A percentile compares a stretch with the other conserved stretches of the same genome.
These are phyloP conservation scores for Amanita pseudoporphyria DNA, from an alignment of 768 basidiomycete genomes.

Conservation along the genomic window DNA sequence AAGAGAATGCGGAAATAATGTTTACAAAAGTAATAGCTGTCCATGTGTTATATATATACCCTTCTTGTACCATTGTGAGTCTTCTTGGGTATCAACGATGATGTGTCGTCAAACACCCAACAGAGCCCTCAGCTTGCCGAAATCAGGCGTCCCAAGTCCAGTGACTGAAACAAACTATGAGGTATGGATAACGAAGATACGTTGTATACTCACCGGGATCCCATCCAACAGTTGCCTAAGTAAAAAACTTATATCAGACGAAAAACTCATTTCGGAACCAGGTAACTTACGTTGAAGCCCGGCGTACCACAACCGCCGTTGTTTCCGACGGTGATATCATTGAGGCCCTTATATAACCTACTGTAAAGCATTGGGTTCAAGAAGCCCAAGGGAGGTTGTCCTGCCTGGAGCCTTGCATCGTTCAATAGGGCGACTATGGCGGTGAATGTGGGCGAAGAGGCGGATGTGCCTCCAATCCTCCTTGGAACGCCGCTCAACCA, in stretches of 20 bases:
- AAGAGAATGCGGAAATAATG: slow-evolving; percentile 80
- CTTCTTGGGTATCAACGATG: background rate
- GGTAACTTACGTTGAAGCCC: slow-evolving; percentile 50
- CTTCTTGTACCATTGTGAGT: background rate
- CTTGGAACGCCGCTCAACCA: slow-evolving; percentile 27
- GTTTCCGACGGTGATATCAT: slow-evolving; percentile 50
- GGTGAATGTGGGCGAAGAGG: slow-evolving; percentile 54
- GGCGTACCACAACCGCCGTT: slow-evolving; percentile 52
- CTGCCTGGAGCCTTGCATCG: slow-evolving; percentile 41
- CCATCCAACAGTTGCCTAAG: slow-evolving; percentile 45
- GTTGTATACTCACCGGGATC: slow-evolving; percentile 39
- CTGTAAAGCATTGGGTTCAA: slow-evolving; percentile 56
- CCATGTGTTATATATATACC: background rate
- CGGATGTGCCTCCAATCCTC: slow-evolving; percentile 56
- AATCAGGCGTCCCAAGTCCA: slow-evolving; percentile 46
- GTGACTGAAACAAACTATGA: slow-evolving; percentile 28
- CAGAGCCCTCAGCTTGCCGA: slow-evolving; percentile 32
- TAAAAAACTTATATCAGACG: background rate
- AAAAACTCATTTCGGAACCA: background rate
- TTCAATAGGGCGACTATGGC: slow-evolving; percentile 57
- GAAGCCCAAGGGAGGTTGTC: slow-evolving; percentile 45
- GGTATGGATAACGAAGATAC: background rate
- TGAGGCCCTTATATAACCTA: slow-evolving; percentile 29
- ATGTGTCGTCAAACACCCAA: background rate
- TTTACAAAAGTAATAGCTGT: background rate